Percentiles rank a stretch among this genome's conserved stretches.
Evolutionary conservation across 2,329 filamentous ascomycete genomes (phyloP).

Genomic region (Pseudocercospora cruenta): DNA sequence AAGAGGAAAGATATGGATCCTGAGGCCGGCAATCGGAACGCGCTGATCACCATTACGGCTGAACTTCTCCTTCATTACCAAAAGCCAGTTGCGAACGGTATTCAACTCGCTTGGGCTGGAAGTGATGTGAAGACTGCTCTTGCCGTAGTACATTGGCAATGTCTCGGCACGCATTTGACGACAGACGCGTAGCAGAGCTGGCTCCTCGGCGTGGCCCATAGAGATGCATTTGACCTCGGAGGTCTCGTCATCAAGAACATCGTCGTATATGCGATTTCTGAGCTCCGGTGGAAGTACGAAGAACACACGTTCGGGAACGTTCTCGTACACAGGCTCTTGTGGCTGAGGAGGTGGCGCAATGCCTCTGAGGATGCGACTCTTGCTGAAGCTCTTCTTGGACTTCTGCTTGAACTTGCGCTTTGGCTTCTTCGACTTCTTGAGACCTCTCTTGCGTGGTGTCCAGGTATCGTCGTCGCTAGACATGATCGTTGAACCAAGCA

Average conservation of each 20-base stretch:
- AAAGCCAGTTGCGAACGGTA: neutral
- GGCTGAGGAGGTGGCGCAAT: neutral
- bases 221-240: no score
- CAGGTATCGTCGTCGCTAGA: neutral
- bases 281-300: neutral
- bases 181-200: neutral
- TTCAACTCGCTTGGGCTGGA: no score
- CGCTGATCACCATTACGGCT: no score
- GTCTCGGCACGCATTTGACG: neutral
- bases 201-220: no score
- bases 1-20: no score
- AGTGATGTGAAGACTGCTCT: no score
- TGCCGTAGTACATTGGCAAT: neutral
- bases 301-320: neutral
- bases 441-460: neutral
- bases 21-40: no score
- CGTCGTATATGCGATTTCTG: conserved; percentile 7
- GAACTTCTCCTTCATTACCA: neutral
- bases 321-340: neutral
- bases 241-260: neutral
- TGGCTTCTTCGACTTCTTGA: neutral
- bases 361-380: neutral
- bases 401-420: neutral
- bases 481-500: neutral
- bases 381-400: neutral